A percentile compares a stretch with the other conserved stretches of the same genome.
These are phyloP conservation scores for Bruguiera parviflora DNA, from an alignment of 345 rosid species.

Conservation along the genomic window DNA sequence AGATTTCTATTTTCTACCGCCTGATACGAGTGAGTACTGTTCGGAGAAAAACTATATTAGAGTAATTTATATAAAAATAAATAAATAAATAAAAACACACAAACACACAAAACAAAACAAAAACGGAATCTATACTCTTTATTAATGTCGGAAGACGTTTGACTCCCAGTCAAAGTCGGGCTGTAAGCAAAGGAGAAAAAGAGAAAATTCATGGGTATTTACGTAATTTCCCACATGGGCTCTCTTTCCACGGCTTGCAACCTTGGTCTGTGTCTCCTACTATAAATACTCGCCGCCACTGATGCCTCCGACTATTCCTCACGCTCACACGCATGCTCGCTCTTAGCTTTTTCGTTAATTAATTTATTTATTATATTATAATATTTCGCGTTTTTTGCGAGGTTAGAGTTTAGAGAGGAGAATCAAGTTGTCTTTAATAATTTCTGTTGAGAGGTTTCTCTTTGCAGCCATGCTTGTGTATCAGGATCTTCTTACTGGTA, in stretches of 20 bases:
- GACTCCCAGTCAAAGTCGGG: not conserved
- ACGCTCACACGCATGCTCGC: not conserved
- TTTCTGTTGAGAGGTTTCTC: not conserved
- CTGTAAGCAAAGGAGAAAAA: not conserved
- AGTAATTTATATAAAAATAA: too few relatives aligned
- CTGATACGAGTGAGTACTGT: too few relatives aligned
- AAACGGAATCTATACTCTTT: too few relatives aligned
- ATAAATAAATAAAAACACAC: too few relatives aligned
- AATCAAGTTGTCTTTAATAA: not conserved
- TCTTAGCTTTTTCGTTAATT: not conserved
- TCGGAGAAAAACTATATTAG: too few relatives aligned
- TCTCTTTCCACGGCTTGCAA: not conserved
- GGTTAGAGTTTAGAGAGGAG: too few relatives aligned
- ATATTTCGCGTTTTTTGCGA: too few relatives aligned
- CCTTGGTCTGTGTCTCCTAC: not conserved
- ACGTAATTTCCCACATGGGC: not conserved
- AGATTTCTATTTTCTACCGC: too few relatives aligned
- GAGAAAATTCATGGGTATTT: not conserved
- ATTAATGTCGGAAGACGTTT: too few relatives aligned
- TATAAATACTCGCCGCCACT: slow-evolving; percentile 8
- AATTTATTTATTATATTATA: not conserved
- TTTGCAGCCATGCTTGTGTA: slow-evolving; percentile 11
- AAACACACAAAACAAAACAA: too few relatives aligned
- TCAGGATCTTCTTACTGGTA: slow-evolving; percentile 20
- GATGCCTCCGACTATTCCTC: not conserved